Percentiles rank a stretch among this genome's conserved stretches.
Evolutionary conservation across 768 basidiomycete species (phyloP).

Genomic region (Amanita subjunquillea): DNA sequence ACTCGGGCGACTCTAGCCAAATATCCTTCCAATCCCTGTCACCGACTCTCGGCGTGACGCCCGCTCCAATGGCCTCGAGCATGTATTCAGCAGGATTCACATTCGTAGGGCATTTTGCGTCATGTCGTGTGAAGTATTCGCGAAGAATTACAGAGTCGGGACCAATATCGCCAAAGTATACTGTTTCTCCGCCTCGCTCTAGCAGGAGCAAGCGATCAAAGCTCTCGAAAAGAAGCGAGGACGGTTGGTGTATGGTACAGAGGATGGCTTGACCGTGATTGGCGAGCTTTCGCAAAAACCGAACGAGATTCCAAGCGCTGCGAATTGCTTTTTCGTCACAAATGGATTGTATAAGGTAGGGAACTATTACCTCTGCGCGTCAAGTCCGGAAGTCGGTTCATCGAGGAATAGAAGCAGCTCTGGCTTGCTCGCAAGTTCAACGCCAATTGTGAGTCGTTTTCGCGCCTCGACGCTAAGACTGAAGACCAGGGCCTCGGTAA

Average conservation of each 20-base stretch:
- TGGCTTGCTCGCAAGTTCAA: constrained; percentile 87
- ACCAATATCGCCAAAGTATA: constrained; percentile 92
- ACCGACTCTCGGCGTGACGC: constrained; percentile 59
- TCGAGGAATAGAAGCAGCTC: constrained; percentile 34
- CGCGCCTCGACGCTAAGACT: constrained; percentile 59
- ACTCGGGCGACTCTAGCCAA: constrained; percentile 74
- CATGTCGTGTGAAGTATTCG: constrained; percentile 67
- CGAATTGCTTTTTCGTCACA: constrained; percentile 2
- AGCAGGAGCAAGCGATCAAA: constrained; percentile 67
- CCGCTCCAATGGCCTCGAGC: constrained; percentile 84
- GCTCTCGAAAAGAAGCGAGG: constrained; percentile 75
- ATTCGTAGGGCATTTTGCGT: constrained; percentile 63
- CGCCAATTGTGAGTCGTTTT: constrained; percentile 85
- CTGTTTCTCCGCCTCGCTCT: constrained; percentile 77
- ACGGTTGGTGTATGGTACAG: constrained; percentile 87
- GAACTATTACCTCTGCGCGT: constrained; percentile 24
- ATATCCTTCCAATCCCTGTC: constrained; percentile 81
- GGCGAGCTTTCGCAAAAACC: constrained; percentile 75
- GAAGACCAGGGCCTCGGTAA: constrained; percentile 75
- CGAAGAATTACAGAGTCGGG: constrained; percentile 55
- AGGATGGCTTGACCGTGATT: constrained; percentile 83
- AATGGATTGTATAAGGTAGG: too few relatives aligned
- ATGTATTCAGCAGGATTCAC: constrained; percentile 77
- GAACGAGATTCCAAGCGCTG: constrained; percentile 66
- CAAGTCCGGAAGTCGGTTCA: constrained; percentile 29